Evolutionary conservation across 23 red algal genomes (phyloP).

Genomic region (Gracilaria domingensis): DNA sequence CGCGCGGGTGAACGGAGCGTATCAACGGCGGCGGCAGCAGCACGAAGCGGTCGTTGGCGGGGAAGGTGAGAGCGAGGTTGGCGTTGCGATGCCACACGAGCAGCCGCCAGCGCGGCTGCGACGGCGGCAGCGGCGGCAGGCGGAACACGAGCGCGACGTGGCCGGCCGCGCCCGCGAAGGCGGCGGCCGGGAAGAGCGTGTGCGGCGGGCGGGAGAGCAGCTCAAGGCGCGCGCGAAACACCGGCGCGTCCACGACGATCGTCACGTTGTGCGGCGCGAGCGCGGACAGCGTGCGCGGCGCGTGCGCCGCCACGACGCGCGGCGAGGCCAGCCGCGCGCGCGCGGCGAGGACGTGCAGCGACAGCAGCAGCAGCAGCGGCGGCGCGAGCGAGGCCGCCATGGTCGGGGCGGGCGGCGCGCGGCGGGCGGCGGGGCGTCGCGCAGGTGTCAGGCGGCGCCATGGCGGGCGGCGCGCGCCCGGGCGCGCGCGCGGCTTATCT

Average conservation of each 20-base stretch:
- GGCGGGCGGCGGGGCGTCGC: too few species aligned
- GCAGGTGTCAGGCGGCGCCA: too few species aligned
- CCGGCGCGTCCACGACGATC: not conserved
- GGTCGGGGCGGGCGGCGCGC: too few species aligned
- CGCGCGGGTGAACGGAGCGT: not conserved
- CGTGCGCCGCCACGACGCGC: not conserved
- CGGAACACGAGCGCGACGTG: not conserved
- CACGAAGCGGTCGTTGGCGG: not conserved
- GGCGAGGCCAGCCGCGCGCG: not conserved
- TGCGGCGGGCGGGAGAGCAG: not conserved
- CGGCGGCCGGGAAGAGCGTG: not conserved
- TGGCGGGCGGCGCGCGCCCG: too few species aligned
- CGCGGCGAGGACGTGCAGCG: not conserved
- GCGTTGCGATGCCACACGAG: not conserved
- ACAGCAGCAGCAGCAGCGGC: not conserved
- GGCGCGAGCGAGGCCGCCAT: too few species aligned
- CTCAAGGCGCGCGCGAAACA: not conserved
- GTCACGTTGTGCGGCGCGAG: constrained; percentile 13
- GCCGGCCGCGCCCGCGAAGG: not conserved
- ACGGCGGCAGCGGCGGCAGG: constrained; percentile 1
- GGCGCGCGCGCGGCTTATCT: too few species aligned
- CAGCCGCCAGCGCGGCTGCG: not conserved
- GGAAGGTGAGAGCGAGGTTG: not conserved
- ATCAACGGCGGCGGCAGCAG: not conserved
- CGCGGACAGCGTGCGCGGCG: not conserved